Percentiles rank a stretch among this genome's conserved stretches.
Evolutionary conservation across 1,284 basidiomycete genomes (phyloP).

Genomic region (Cryptococcus sp.): DNA sequence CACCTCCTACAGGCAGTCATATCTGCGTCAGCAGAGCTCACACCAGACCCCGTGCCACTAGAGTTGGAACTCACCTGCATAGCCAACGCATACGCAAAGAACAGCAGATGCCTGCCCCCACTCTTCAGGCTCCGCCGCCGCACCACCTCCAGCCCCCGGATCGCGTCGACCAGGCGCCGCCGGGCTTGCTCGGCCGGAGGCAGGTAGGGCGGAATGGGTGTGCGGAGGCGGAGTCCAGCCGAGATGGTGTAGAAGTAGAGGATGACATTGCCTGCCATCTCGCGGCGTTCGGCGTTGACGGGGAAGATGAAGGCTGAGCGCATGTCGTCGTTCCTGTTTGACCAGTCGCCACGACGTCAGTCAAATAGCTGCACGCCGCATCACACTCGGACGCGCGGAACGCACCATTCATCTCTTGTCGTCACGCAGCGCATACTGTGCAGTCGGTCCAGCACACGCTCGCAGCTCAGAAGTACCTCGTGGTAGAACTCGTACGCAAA

Average conservation of each 20-base stretch:
- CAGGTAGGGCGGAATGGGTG: constrained; percentile 88
- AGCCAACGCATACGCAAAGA: constrained; percentile 88
- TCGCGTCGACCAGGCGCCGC: constrained; percentile 72
- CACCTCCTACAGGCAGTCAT: constrained; percentile 60
- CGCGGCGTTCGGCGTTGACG: constrained; percentile 77
- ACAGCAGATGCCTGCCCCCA: constrained; percentile 75
- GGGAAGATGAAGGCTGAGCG: constrained; percentile 74
- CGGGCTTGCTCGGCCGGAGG: constrained; percentile 84
- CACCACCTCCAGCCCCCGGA: constrained; percentile 78
- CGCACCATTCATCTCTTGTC: constrained; percentile 84
- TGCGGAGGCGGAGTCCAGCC: constrained; percentile 80
- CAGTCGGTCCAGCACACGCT: constrained; percentile 77
- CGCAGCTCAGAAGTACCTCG: constrained; percentile 75
- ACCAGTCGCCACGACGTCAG: too few relatives aligned
- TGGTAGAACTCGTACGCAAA: constrained; percentile 81
- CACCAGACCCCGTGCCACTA: too few relatives aligned
- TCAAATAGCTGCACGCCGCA: too few relatives aligned
- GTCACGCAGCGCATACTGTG: constrained; percentile 96
- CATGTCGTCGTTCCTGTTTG: too few relatives aligned
- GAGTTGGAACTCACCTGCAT: constrained; percentile 58
- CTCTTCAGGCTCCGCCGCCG: constrained; percentile 58
- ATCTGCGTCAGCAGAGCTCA: not conserved
- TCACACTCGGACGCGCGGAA: too few relatives aligned
- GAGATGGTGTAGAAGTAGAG: constrained; percentile 86
- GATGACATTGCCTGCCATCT: constrained; percentile 87